Conservation (phyloP, 148 eudicot species). For the Polygonum aviculare region DNA sequence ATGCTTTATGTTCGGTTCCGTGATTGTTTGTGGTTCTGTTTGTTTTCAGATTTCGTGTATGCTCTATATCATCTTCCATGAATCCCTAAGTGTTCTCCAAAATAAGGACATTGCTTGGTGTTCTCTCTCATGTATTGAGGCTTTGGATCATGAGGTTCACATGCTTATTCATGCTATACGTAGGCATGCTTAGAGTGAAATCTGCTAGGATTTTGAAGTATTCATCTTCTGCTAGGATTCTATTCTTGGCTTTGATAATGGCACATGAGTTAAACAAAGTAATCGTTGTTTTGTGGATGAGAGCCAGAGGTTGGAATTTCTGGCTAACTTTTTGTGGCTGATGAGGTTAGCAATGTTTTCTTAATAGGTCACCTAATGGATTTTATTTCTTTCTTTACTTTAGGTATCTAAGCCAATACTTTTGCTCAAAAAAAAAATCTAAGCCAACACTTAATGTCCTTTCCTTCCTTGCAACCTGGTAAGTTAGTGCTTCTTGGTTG, state of each 20-base stretch:
- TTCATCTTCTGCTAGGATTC: background rate
- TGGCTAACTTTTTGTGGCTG: background rate
- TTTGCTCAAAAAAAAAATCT: no score
- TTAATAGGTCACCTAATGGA: slow-evolving; percentile 42
- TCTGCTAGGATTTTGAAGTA: background rate
- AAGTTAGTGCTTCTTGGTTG: slow-evolving; percentile 29
- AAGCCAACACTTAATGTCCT: slow-evolving; percentile 52
- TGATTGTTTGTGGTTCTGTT: background rate
- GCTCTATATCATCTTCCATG: background rate
- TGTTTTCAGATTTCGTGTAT: background rate
- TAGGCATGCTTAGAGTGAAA: background rate
- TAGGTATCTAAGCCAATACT: slow-evolving; percentile 81
- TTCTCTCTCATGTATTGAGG: background rate
- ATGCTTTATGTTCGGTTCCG: background rate
- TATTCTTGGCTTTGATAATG: background rate
- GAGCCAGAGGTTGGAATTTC: background rate
- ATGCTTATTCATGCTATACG: background rate
- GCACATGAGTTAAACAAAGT: background rate
- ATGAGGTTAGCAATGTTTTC: slow-evolving; percentile 9
- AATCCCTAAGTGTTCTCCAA: background rate
- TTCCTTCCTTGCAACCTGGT: slow-evolving; percentile 45
- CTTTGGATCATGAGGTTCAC: background rate
- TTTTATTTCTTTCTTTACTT: slow-evolving; percentile 43
- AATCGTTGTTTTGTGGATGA: background rate
- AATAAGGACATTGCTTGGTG: background rate